phyloP scores from a whole-genome alignment of 345 rosid species.

The Salix purpurea region DNA sequence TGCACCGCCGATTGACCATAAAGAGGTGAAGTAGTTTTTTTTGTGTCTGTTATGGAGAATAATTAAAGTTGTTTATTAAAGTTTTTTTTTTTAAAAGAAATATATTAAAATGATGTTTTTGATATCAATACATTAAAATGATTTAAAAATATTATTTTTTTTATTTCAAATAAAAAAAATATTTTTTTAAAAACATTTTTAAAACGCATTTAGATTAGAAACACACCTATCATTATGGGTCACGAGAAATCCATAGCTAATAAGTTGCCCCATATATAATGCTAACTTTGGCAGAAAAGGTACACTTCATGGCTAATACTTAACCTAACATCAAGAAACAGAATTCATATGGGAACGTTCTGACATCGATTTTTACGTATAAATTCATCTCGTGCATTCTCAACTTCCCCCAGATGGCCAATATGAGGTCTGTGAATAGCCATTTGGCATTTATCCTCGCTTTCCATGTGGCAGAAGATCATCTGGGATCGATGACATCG shows the following conservation, averaged over 20 bases:
- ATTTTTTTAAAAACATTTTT: too few relatives aligned
- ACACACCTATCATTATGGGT: neutral
- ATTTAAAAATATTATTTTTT: too few relatives aligned
- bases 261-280: neutral
- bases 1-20: conserved; percentile 11
- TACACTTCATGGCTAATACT: neutral
- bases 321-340: conserved; percentile 8
- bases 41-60: too few relatives aligned
- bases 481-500: neutral
- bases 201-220: neutral
- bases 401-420: conserved; percentile 1
- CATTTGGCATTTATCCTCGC: conserved; percentile 3
- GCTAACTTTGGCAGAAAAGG: neutral
- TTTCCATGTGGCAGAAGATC: neutral
- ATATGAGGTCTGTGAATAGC: conserved; percentile 11
- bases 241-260: neutral
- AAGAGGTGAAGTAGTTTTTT: neutral
- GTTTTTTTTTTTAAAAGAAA: too few relatives aligned
- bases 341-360: conserved; percentile 2
- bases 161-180: too few relatives aligned
- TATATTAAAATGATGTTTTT: too few relatives aligned
- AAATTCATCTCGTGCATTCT: conserved; percentile 18
- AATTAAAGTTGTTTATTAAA: too few relatives aligned
- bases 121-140: too few relatives aligned
- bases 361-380: neutral